Conservation (phyloP, 2,329 filamentous ascomycete species). For the Sordariomycetes sp. region DNA sequence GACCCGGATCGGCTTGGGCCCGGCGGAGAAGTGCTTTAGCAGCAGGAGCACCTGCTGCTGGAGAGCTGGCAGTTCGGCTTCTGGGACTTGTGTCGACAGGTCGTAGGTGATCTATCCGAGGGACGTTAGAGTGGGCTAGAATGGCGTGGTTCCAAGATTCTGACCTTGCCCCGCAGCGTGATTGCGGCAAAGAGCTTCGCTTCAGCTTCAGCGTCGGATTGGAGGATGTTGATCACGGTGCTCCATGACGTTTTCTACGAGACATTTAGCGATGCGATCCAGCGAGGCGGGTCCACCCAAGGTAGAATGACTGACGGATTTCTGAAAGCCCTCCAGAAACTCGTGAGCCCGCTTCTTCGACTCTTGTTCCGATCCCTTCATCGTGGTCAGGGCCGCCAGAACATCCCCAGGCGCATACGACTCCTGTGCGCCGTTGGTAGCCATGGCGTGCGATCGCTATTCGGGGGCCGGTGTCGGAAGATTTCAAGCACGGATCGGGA, state of each 20-base stretch:
- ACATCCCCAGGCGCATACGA: slow-evolving; percentile 67
- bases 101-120: slow-evolving; percentile 80
- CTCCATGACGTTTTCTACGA: slow-evolving; percentile 83
- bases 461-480: background rate
- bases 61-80: slow-evolving; percentile 62
- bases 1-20: slow-evolving; percentile 75
- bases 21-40: slow-evolving; percentile 69
- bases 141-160: background rate
- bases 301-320: slow-evolving; percentile 58
- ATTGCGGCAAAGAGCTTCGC: slow-evolving; percentile 93
- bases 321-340: slow-evolving; percentile 91
- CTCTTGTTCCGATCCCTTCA: slow-evolving; percentile 74
- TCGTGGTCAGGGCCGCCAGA: slow-evolving; percentile 78
- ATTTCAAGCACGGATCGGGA: background rate
- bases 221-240: slow-evolving; percentile 74
- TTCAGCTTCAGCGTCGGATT: slow-evolving; percentile 70
- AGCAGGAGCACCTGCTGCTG: slow-evolving; percentile 77
- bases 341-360: slow-evolving; percentile 86
- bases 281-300: background rate
- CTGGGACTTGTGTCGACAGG: slow-evolving; percentile 71
- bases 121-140: background rate
- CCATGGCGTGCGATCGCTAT: slow-evolving; percentile 39
- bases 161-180: slow-evolving; percentile 93
- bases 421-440: slow-evolving; percentile 52
- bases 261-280: background rate